These are phyloP conservation scores for Cinnamomum chago DNA, from an alignment of 164 flowering plant species.

Conservation along the genomic window DNA sequence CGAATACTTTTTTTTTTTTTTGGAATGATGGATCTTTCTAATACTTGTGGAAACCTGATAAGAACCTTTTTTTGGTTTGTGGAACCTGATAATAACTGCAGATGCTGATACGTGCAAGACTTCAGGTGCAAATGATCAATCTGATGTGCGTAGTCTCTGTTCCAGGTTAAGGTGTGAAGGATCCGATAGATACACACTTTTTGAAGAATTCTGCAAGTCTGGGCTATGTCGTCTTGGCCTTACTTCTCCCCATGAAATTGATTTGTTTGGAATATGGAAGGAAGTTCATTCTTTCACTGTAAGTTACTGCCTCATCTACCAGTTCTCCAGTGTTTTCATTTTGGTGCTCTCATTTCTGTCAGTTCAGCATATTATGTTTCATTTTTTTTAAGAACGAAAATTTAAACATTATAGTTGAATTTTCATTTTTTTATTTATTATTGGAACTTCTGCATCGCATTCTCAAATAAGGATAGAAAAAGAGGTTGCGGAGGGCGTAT, in stretches of 20 bases:
- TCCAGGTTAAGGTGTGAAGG: constrained; percentile 10
- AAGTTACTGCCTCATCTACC: constrained; percentile 19
- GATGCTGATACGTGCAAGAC: constrained; percentile 18
- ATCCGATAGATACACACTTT: constrained; percentile 36
- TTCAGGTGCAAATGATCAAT: constrained; percentile 3
- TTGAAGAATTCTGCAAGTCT: constrained; percentile 54
- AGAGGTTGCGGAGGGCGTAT: too few species aligned
- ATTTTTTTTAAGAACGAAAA: too few species aligned
- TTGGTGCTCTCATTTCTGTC: not conserved
- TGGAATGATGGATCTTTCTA: not conserved
- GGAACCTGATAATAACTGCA: constrained; percentile 16
- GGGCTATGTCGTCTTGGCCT: constrained; percentile 69
- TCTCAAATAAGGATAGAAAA: too few species aligned
- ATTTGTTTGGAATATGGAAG: constrained; percentile 49
- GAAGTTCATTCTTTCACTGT: constrained; percentile 59
- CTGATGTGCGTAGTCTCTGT: constrained; percentile 9
- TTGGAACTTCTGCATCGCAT: not conserved
- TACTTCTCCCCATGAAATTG: constrained; percentile 29
- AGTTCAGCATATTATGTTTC: too few species aligned
- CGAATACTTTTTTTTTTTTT: too few species aligned
- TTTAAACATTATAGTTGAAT: too few species aligned
- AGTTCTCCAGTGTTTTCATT: not conserved
- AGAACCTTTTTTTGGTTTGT: constrained; percentile 8
- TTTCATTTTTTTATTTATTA: too few species aligned
- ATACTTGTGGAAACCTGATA: not conserved